Base-by-base conservation (phyloP, 2,329 filamentous ascomycete species). In the Beauveria varroae region DNA sequence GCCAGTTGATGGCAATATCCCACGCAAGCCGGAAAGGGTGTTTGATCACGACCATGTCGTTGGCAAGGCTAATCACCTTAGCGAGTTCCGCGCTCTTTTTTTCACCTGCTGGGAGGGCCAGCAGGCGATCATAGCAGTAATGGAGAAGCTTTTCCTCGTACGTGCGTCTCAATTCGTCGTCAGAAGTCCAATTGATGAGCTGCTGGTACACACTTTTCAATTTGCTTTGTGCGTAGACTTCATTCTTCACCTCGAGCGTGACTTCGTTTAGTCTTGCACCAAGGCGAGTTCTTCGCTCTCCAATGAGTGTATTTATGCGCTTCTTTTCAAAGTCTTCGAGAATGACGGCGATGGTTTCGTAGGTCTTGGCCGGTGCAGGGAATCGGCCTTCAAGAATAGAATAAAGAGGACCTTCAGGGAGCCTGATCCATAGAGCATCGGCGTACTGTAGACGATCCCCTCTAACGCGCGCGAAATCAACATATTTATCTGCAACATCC, bases 1-100 rank as follows among this genome's bases (percentile, higher is more conserved):
- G 84, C 90, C 93, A 98, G 70, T 98, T 91, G 62, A 99, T 80
- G 34, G 89, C 83, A 63, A 97, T 88, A 68, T 91, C 88, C 96
- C 96, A 99, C 0, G 95, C 95, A 18, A 96, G 80, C 65, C 88
- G 85, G 74, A 88, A 96, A 0, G 91, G 90, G 67, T 98, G 92
- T 68, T 93, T 93, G 71, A 99, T 95, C 63, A 96, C 90, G 63
- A 99, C 93, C 90, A 99, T 96, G 64, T 93, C 95, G 64, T 87
- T 86, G 0, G 93, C 92, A 57, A 95, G 78, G 63, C 89, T 87
- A 68, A 89, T 75, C 0, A 96, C 88, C 65, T 89, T 86, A 41
- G 85, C 78, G 28, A 90, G 83, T 72, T 96, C 92, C 20, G 79
- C 74, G 1, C 76, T 70, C 74, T 98, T 98, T 62, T 86, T 78